Percentiles rank a stretch among this genome's conserved stretches.
Conservation (phyloP, 176 grass and related monocot species). For the Zizania latifolia region DNA sequence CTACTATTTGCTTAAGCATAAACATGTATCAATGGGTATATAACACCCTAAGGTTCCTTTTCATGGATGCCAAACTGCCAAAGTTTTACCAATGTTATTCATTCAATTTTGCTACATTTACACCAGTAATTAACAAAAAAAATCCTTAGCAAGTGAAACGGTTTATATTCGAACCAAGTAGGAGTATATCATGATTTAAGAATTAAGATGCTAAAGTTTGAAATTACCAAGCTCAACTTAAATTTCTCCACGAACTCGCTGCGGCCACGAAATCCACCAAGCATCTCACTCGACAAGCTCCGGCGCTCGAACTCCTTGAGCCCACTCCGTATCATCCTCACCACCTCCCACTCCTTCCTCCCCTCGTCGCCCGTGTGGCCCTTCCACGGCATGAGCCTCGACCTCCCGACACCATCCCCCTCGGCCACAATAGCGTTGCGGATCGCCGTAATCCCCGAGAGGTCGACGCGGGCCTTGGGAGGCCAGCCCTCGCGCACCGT, state of each 20-base stretch:
- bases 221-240: constrained; percentile 58
- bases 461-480: constrained; percentile 51
- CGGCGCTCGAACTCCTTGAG: constrained; percentile 69
- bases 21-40: not conserved
- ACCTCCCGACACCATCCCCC: constrained; percentile 15
- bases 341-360: constrained; percentile 57
- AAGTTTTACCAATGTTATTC: not conserved
- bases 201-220: not conserved
- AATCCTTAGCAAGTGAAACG: not conserved
- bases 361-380: constrained; percentile 3
- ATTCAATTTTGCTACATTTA: not conserved
- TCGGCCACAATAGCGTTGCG: constrained; percentile 46
- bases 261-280: constrained; percentile 47
- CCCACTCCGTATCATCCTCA: constrained; percentile 54
- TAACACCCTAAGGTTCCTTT: not conserved
- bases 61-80: not conserved
- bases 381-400: constrained; percentile 13
- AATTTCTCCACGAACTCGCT: constrained; percentile 66
- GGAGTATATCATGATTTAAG: not conserved
- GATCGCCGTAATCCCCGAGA: constrained; percentile 44
- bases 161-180: not conserved
- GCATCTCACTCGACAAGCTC: constrained; percentile 49
- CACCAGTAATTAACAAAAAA: not conserved
- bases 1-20: not conserved
- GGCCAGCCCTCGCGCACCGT: constrained; percentile 43